phyloP scores from a whole-genome alignment of 345 rosid genomes.

The Adansonia digitata region DNA sequence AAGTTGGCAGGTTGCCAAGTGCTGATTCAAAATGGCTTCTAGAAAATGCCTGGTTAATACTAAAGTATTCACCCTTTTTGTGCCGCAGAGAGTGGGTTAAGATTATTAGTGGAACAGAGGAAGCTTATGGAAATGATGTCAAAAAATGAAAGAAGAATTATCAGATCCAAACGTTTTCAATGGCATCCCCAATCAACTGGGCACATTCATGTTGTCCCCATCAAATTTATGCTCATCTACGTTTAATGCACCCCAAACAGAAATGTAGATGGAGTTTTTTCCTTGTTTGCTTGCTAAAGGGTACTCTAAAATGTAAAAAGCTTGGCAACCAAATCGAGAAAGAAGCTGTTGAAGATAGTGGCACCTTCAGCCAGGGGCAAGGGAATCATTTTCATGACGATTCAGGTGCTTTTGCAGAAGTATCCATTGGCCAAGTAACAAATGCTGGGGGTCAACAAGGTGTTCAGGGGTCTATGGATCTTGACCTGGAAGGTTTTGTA shows the following conservation, averaged over 20 bases:
- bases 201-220: slow-evolving; percentile 43
- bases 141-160: slow-evolving; percentile 37
- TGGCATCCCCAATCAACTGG: slow-evolving; percentile 35
- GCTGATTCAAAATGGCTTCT: slow-evolving; percentile 90
- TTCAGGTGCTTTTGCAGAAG: slow-evolving; percentile 25
- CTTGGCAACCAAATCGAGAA: slow-evolving; percentile 38
- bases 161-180: slow-evolving; percentile 28
- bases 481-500: slow-evolving; percentile 29
- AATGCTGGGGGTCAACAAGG: slow-evolving; percentile 20
- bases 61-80: slow-evolving; percentile 69
- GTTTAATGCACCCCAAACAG: slow-evolving; percentile 30
- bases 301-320: slow-evolving; percentile 54
- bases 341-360: slow-evolving; percentile 34
- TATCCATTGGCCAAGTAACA: slow-evolving; percentile 24
- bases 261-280: slow-evolving; percentile 44
- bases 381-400: slow-evolving; percentile 28
- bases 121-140: slow-evolving; percentile 37
- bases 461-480: slow-evolving; percentile 31
- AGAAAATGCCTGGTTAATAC: slow-evolving; percentile 75
- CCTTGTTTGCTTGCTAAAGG: slow-evolving; percentile 68
- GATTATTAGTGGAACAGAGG: slow-evolving; percentile 85
- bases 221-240: slow-evolving; percentile 56
- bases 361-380: slow-evolving; percentile 25
- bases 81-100: slow-evolving; percentile 76
- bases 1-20: slow-evolving; percentile 76